A percentile compares a stretch with the other conserved stretches of the same genome.
These are phyloP conservation scores for Suillus paluster DNA, from an alignment of 768 basidiomycete species.

Conservation along the genomic window DNA sequence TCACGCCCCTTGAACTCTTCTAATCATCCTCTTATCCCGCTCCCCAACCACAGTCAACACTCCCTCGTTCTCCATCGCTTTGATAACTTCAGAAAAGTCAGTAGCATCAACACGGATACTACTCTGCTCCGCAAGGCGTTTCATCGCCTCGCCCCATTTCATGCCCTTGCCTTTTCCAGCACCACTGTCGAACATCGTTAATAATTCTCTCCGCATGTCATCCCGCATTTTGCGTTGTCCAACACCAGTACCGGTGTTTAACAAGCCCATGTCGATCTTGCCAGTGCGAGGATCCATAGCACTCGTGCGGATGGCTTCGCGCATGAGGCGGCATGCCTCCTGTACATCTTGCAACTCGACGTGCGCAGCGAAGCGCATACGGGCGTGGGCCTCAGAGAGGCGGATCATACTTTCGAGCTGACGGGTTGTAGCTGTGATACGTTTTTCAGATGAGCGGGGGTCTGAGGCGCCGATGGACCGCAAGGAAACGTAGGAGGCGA, in stretches of 20 bases:
- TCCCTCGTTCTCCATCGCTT: slow-evolving; percentile 83
- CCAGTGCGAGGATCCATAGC: slow-evolving; percentile 97
- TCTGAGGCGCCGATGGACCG: slow-evolving; percentile 87
- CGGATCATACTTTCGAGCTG: slow-evolving; percentile 98
- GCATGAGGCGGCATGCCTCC: slow-evolving; percentile 94
- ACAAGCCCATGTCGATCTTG: slow-evolving; percentile 94
- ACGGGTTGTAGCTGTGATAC: slow-evolving; percentile 97
- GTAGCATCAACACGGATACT: slow-evolving; percentile 75
- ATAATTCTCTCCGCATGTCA: slow-evolving; percentile 87
- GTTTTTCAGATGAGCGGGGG: slow-evolving; percentile 83
- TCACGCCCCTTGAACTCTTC: slow-evolving; percentile 57
- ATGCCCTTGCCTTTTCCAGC: slow-evolving; percentile 60
- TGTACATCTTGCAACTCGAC: slow-evolving; percentile 88
- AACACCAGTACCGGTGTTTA: slow-evolving; percentile 91
- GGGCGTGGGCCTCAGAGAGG: slow-evolving; percentile 93
- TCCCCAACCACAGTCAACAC: slow-evolving; percentile 86
- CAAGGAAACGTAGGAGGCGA: slow-evolving; percentile 90
- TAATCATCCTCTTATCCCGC: slow-evolving; percentile 81
- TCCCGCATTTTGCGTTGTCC: slow-evolving; percentile 85
- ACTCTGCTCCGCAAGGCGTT: slow-evolving; percentile 80
- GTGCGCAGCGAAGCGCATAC: slow-evolving; percentile 90
- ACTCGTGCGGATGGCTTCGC: slow-evolving; percentile 91
- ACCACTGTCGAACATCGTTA: slow-evolving; percentile 62
- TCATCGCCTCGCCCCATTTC: slow-evolving; percentile 84
- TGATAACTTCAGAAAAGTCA: slow-evolving; percentile 85